Evolutionary conservation across 1,284 basidiomycete species (phyloP), one percentile per base, ranked within the genome.

Genomic region (Microbotryomycetes sp.): DNA sequence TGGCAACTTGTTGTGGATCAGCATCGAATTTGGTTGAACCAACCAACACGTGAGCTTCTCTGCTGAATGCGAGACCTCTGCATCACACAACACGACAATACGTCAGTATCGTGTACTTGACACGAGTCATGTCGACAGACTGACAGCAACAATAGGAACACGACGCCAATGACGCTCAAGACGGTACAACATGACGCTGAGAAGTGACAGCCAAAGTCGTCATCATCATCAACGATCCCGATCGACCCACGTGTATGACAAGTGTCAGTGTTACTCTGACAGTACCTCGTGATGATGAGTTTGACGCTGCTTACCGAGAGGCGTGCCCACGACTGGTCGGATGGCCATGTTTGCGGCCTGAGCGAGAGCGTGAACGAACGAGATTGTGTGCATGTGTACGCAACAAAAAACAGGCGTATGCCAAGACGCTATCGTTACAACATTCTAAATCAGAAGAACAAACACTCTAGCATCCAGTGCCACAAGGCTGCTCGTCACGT

Each of bases 141-240:
- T 19, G n/a, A 67, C 69, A 70, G 46, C 1, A 58, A 77, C 49
- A 77, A 65, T 31, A 82, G 76, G 65, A 81, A 80, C 64, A 81
- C 69, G 26, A 80, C 77, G n/a, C 80, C 81, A 52, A 81, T 80
- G 49, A 79, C 62, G 12, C 78, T 79, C 53, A 82, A 74, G 54
- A 81, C 74, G 45, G 80, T 79, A 68, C 80, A 82, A 75, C 79
- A 81, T 54, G 76, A 75, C 28, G 81, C 81, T 81, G 66, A n/a
- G n/a, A n/a, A n/a, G n/a, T n/a, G n/a, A n/a, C n/a, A n/a, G n/a
- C n/a, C n/a, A n/a, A 26, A 9, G 55, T 49, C 15, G 29, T 19
- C 14, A 15, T 16, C 28, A 6, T n/a, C 23, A 19, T 42, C 25
- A 15, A 7, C 14, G 23, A 16, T 3, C 6, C 14, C 31, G 6